These are phyloP conservation scores for Arxiozyma slooffiae DNA, from an alignment of 1,139 yeast genomes.

Conservation along the genomic window DNA sequence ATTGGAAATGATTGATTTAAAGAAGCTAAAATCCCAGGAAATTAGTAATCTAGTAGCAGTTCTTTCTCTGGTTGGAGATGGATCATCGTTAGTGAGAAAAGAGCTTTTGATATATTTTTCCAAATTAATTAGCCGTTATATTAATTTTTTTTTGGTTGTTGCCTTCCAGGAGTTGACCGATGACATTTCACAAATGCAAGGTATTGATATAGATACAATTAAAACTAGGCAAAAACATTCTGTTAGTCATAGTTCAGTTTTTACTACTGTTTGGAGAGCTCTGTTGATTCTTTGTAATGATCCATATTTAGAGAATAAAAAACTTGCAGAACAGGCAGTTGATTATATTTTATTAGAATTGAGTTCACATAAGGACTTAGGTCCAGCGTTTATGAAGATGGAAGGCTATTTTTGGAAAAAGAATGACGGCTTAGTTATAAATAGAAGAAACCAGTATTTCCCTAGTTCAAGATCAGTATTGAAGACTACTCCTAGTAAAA, in stretches of 20 bases:
- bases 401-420: slow-evolving; percentile 53
- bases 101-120: slow-evolving; percentile 75
- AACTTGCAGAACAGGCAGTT: slow-evolving; percentile 62
- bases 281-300: slow-evolving; percentile 74
- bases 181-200: slow-evolving; percentile 60
- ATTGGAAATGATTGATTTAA: slow-evolving; percentile 26
- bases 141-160: slow-evolving; percentile 69
- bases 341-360: slow-evolving; percentile 63
- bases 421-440: slow-evolving; percentile 11
- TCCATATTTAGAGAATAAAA: slow-evolving; percentile 76
- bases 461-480: slow-evolving; percentile 4
- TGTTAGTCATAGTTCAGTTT: slow-evolving; percentile 73
- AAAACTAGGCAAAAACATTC: slow-evolving; percentile 22
- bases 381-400: slow-evolving; percentile 54
- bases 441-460: slow-evolving; percentile 9
- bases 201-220: slow-evolving; percentile 35
- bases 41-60: slow-evolving; percentile 38
- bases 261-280: slow-evolving; percentile 81
- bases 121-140: slow-evolving; percentile 59
- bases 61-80: slow-evolving; percentile 58
- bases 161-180: slow-evolving; percentile 82
- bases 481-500: not conserved
- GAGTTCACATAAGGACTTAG: slow-evolving; percentile 55
- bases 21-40: slow-evolving; percentile 36
- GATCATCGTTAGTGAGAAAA: slow-evolving; percentile 79